phyloP scores from a whole-genome alignment of 2,329 filamentous ascomycete species.

The Aspergillus pseudotamarii region DNA sequence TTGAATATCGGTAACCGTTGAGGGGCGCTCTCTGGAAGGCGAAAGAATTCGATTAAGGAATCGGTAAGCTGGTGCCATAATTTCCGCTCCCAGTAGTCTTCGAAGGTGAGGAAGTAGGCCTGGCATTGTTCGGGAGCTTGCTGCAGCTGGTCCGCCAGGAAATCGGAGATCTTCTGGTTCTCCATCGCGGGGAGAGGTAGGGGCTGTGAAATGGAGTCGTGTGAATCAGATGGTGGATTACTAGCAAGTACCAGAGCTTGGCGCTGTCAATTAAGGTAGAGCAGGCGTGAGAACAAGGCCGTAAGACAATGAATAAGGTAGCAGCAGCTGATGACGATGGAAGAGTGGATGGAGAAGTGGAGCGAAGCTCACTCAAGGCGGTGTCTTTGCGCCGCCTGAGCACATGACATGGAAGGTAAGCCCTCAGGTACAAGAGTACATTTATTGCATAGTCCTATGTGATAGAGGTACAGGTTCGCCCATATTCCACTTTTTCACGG shows the following conservation, averaged over 20 bases:
- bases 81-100: conserved; percentile 97
- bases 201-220: conserved; percentile 12
- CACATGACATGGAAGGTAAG: conserved; percentile 17
- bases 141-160: conserved; percentile 88
- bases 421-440: neutral
- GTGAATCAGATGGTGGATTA: conserved; percentile 18
- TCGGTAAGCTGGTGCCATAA: conserved; percentile 99
- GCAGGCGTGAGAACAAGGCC: conserved; percentile 7
- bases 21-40: conserved; percentile 73
- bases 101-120: conserved; percentile 84
- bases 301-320: conserved; percentile 11
- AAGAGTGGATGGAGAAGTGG: conserved; percentile 15
- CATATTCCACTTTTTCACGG: neutral
- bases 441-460: neutral
- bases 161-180: conserved; percentile 84
- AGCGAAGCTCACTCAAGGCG: conserved; percentile 27
- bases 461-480: neutral
- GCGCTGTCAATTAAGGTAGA: neutral
- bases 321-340: conserved; percentile 11
- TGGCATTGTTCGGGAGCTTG: conserved; percentile 85
- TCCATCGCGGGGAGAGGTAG: conserved; percentile 63
- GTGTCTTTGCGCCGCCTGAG: conserved; percentile 30
- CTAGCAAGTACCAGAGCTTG: conserved; percentile 2
- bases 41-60: conserved; percentile 84
- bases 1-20: conserved; percentile 92